Percentiles rank a stretch among this genome's conserved stretches.
Evolutionary conservation across 768 basidiomycete species (phyloP).

Genomic region (Fibroporia radiculosa): DNA sequence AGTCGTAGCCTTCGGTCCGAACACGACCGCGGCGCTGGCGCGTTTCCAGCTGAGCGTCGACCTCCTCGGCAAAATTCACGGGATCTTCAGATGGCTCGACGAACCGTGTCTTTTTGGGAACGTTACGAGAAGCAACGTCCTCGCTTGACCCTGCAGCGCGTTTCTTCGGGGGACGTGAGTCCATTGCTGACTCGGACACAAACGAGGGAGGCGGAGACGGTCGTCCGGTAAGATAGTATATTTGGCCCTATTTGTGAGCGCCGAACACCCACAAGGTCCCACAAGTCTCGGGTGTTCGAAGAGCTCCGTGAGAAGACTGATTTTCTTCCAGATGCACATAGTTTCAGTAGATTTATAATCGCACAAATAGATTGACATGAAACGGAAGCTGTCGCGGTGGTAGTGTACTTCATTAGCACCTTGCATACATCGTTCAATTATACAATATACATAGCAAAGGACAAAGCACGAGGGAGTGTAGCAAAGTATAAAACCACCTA

Average conservation of each 20-base stretch:
- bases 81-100: conserved; percentile 73
- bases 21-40: conserved; percentile 63
- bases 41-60: conserved; percentile 66
- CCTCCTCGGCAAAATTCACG: conserved; percentile 67
- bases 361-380: no score
- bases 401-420: no score
- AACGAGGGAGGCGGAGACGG: not conserved
- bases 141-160: conserved; percentile 31
- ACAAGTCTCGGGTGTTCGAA: not conserved
- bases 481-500: no score
- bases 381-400: no score
- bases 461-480: no score
- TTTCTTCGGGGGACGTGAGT: conserved; percentile 33
- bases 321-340: no score
- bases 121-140: conserved; percentile 26
- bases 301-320: no score
- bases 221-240: not conserved
- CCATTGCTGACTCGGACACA: conserved; percentile 20
- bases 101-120: conserved; percentile 68
- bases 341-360: no score
- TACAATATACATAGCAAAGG: no score
- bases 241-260: not conserved
- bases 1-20: conserved; percentile 85
- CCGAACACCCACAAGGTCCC: not conserved
- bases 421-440: no score